Base-by-base conservation (phyloP, 176 grass and related monocot genomes). In the Oryza meyeriana region DNA sequence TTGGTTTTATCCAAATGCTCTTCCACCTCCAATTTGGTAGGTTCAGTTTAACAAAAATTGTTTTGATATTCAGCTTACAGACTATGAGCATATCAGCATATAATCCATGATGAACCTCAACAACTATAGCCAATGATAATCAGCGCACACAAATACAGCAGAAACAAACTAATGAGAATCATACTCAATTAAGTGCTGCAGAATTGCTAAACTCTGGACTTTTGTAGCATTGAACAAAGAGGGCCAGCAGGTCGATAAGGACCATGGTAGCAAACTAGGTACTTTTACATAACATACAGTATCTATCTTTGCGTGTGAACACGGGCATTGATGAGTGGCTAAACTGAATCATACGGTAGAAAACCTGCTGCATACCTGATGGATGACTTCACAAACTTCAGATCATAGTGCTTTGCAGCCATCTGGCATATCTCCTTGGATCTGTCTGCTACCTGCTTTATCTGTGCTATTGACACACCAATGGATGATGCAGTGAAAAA, bases 381-480 rank as follows among this genome's bases (percentile, higher is more conserved):
- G 88, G 79, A 79, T 86, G 79, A 86, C 88, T 90, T 73, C 83
- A 82, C 78, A 82, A 65, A 22, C 67, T 66, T 81, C 83, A 83
- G 74, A 63, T 74, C 74, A 90, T 86, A 79, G 88, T 90, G 88
- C 79, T 83, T 64, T 62, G 14, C 79, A 74, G 79, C 74, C 88
- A 85, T 83, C 84, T 83, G 78, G 74, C 74, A 66, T 38, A 86
- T 90, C 84, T 90, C 79, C 79, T 86, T 90, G 83, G 83, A 82
- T 79, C 29, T 83, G 67, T 74, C 38, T 81, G 55, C 78, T 48
- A 69, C 64, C 62, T 70, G 50, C 67, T 81, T 89, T 86, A 82
- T 82, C 84, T 68, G 68, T 20, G 74, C 33, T 77, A 76, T 79
- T 79, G 84, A 69, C 84, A 86, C 85, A 69, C 61, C 83, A 71